phyloP scores from a whole-genome alignment of 371 early-diverging fungal genomes.

The Lichtheimia corymbifera region DNA sequence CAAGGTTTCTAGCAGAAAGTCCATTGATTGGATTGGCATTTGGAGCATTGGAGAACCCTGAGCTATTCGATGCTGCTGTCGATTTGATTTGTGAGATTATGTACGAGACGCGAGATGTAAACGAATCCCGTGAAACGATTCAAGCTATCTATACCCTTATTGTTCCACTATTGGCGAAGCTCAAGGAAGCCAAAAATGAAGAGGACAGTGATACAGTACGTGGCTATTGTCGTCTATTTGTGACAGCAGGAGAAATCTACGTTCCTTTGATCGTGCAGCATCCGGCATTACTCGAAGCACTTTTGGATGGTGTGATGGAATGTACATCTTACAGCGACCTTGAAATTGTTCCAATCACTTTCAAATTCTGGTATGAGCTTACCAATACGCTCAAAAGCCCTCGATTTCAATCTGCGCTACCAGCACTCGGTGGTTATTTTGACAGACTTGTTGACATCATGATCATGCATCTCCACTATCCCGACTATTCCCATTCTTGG shows the following conservation, averaged over 20 bases:
- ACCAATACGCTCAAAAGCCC: constrained; percentile 62
- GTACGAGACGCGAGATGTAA: constrained; percentile 70
- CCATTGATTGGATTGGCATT: constrained; percentile 78
- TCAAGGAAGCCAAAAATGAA: constrained; percentile 48
- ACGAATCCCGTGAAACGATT: constrained; percentile 53
- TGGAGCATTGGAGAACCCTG: constrained; percentile 64
- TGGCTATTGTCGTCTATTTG: constrained; percentile 80
- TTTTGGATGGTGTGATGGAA: constrained; percentile 75
- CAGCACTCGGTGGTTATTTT: constrained; percentile 68
- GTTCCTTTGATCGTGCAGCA: constrained; percentile 66
- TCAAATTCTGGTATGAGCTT: constrained; percentile 86
- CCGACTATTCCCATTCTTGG: constrained; percentile 68
- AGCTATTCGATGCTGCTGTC: constrained; percentile 81
- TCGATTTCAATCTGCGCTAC: constrained; percentile 42
- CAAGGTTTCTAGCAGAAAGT: constrained; percentile 60
- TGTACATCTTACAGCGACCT: constrained; percentile 69
- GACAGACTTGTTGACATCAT: constrained; percentile 77
- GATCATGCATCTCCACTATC: constrained; percentile 81
- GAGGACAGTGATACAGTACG: constrained; percentile 54
- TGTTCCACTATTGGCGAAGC: constrained; percentile 47
- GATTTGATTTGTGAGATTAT: constrained; percentile 86
- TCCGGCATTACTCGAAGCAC: constrained; percentile 59
- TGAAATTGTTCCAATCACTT: constrained; percentile 76
- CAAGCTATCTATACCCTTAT: constrained; percentile 62
- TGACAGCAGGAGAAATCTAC: constrained; percentile 86